Conservation (phyloP, 805 yeast species). For the Yarrowia yakushimensis region DNA sequence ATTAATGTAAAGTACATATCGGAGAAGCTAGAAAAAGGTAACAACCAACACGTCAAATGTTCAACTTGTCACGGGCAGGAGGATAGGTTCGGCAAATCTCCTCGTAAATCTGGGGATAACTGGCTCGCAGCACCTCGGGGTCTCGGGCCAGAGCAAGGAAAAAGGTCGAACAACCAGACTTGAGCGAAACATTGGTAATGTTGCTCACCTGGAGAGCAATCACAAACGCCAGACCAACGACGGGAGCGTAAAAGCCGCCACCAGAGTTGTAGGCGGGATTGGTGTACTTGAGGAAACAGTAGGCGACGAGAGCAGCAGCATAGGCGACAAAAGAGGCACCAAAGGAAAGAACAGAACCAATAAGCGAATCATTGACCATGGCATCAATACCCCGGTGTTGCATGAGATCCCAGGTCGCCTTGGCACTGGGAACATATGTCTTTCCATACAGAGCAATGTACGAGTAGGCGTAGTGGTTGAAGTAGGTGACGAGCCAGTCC, state of each 20-base stretch:
- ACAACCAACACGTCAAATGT: too few relatives aligned
- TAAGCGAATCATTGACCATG: constrained; percentile 75
- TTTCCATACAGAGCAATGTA: constrained; percentile 85
- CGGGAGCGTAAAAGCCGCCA: constrained; percentile 65
- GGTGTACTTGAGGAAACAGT: constrained; percentile 63
- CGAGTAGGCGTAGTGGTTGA: constrained; percentile 87
- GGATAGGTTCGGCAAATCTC: constrained; percentile 65
- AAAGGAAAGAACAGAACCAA: constrained; percentile 73
- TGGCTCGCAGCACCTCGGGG: constrained; percentile 74
- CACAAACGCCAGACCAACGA: constrained; percentile 68
- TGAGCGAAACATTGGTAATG: constrained; percentile 67
- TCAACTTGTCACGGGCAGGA: constrained; percentile 55
- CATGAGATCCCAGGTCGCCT: constrained; percentile 75
- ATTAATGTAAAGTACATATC: neutral
- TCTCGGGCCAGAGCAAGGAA: constrained; percentile 79
- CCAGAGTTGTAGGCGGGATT: constrained; percentile 58
- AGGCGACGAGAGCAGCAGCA: constrained; percentile 59
- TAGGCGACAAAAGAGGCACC: constrained; percentile 71
- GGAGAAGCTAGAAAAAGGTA: neutral
- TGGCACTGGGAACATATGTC: constrained; percentile 68
- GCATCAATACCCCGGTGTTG: constrained; percentile 81
- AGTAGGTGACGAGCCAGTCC: constrained; percentile 78
- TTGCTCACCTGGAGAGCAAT: constrained; percentile 74
- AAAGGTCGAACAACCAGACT: constrained; percentile 78
- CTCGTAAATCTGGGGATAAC: constrained; percentile 67